Conservation (phyloP, 495 filamentous ascomycete genomes). For the Penicillium antarcticum region DNA sequence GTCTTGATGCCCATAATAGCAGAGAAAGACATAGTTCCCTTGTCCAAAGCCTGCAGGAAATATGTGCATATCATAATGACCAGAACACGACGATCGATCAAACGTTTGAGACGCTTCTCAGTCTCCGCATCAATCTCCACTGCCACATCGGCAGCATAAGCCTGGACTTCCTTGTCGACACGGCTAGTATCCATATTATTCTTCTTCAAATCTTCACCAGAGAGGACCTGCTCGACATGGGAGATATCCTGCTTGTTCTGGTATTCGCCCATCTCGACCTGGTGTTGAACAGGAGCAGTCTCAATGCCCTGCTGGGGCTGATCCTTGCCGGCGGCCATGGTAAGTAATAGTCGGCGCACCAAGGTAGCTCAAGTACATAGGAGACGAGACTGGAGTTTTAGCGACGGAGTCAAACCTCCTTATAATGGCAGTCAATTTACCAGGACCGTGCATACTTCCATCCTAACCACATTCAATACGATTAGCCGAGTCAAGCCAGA, state of each 20-base stretch:
- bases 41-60: slow-evolving; percentile 71
- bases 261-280: slow-evolving; percentile 13
- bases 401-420: neutral
- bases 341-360: neutral
- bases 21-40: slow-evolving; percentile 66
- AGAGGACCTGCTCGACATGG: slow-evolving; percentile 47
- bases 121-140: slow-evolving; percentile 54
- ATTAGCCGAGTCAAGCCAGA: neutral
- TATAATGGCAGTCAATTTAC: neutral
- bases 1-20: slow-evolving; percentile 65
- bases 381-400: neutral
- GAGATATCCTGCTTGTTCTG: slow-evolving; percentile 37
- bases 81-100: slow-evolving; percentile 55
- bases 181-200: slow-evolving; percentile 49
- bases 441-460: neutral
- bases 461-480: neutral
- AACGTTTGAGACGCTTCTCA: slow-evolving; percentile 45
- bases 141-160: slow-evolving; percentile 50
- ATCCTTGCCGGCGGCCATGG: neutral
- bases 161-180: slow-evolving; percentile 62
- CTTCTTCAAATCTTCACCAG: slow-evolving; percentile 40
- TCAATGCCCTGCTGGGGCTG: slow-evolving; percentile 8
- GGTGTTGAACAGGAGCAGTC: neutral
- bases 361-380: neutral
- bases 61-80: slow-evolving; percentile 52